Evolutionary conservation across 768 basidiomycete genomes (phyloP).

Genomic region (Macrolepiota albuminosa): DNA sequence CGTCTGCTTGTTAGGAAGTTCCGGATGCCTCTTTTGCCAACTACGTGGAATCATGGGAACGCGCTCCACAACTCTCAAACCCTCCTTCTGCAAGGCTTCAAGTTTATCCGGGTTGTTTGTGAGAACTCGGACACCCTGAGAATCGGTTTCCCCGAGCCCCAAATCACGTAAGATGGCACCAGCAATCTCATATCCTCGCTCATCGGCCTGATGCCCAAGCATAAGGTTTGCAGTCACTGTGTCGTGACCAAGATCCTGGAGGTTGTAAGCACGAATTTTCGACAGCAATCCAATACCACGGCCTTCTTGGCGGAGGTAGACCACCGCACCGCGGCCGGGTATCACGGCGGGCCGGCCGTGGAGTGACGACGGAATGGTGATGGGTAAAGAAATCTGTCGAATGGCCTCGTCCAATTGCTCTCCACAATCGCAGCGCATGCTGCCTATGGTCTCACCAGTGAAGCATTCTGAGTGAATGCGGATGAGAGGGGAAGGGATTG

Average conservation of each 20-base stretch:
- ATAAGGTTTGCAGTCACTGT: slow-evolving; percentile 97
- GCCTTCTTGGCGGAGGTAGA: slow-evolving; percentile 97
- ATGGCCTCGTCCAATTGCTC: slow-evolving; percentile 99
- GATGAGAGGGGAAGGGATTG: slow-evolving; percentile 73
- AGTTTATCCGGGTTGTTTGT: slow-evolving; percentile 99
- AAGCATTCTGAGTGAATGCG: slow-evolving; percentile 99
- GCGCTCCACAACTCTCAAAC: slow-evolving; percentile 74
- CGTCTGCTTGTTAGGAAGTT: slow-evolving; percentile 20
- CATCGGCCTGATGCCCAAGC: slow-evolving; percentile 92
- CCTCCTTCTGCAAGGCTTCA: slow-evolving; percentile 78
- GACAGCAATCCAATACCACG: slow-evolving; percentile 94
- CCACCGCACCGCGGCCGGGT: slow-evolving; percentile 85
- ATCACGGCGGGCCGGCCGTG: slow-evolving; percentile 35
- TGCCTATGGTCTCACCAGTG: slow-evolving; percentile 95
- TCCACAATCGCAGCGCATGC: slow-evolving; percentile 98
- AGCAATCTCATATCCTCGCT: slow-evolving; percentile 90
- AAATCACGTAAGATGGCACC: slow-evolving; percentile 87
- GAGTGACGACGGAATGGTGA: slow-evolving; percentile 37
- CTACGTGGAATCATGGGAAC: slow-evolving; percentile 93
- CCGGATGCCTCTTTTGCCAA: slow-evolving; percentile 55
- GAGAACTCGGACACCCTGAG: slow-evolving; percentile 67
- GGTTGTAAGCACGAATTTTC: slow-evolving; percentile 95
- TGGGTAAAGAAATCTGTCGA: slow-evolving; percentile 74
- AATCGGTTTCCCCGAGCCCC: slow-evolving; percentile 52
- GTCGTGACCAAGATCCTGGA: slow-evolving; percentile 97